Conservation (phyloP, 352 stramenopile genomes). For the Globisporangium cystogenes region DNA sequence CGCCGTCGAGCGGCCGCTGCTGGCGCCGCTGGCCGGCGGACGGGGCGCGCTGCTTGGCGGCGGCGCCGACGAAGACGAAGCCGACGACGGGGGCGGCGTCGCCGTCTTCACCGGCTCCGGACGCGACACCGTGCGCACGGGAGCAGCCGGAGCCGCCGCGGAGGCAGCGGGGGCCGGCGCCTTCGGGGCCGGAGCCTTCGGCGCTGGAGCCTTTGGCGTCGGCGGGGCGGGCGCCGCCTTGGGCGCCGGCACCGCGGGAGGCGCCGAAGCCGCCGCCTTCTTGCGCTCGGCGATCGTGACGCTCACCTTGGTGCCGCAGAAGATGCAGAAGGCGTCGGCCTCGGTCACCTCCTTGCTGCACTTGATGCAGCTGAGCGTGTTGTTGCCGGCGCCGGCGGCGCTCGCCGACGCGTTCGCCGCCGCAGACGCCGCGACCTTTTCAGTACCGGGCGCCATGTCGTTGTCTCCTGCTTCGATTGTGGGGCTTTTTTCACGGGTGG, state of each 20-base stretch:
- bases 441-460: conserved; percentile 59
- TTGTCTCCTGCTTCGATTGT: neutral
- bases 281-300: conserved; percentile 56
- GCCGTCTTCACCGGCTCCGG: conserved; percentile 8
- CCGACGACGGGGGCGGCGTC: conserved; percentile 9
- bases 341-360: conserved; percentile 68
- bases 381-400: conserved; percentile 23
- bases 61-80: too few species aligned
- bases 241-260: conserved; percentile 12
- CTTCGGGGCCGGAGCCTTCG: conserved; percentile 1
- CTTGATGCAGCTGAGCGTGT: conserved; percentile 68
- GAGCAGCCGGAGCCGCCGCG: neutral
- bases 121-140: conserved; percentile 7
- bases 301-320: conserved; percentile 82
- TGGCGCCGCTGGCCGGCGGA: conserved; percentile 1
- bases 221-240: conserved; percentile 9
- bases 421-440: conserved; percentile 37
- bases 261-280: conserved; percentile 13
- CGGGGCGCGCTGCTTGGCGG: neutral
- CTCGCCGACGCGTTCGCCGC: conserved; percentile 4
- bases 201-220: neutral
- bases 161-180: conserved; percentile 1
- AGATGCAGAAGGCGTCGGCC: conserved; percentile 83
- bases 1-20: conserved; percentile 5
- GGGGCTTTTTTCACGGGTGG: neutral